A percentile compares a stretch with the other conserved stretches of the same genome.
phyloP scores from a whole-genome alignment of 2,329 filamentous ascomycete genomes.

The Nigrospora oryzae region DNA sequence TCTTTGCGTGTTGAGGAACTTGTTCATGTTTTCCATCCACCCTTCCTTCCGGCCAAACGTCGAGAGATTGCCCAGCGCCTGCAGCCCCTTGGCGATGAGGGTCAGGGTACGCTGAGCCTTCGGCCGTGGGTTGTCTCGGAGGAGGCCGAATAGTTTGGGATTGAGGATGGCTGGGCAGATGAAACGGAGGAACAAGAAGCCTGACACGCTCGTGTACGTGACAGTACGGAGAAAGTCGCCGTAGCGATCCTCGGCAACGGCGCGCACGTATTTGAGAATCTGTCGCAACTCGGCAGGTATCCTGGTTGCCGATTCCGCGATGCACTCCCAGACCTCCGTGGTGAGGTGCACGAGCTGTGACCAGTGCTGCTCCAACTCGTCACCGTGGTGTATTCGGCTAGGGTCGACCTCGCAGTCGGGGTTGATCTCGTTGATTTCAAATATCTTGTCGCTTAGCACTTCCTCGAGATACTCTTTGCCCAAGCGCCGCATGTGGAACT shows the following conservation, averaged over 20 bases:
- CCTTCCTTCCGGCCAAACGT: slow-evolving; percentile 89
- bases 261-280: slow-evolving; percentile 83
- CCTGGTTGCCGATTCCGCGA: slow-evolving; percentile 63
- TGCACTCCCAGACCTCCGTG: slow-evolving; percentile 77
- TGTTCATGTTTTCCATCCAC: slow-evolving; percentile 99
- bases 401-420: slow-evolving; percentile 94
- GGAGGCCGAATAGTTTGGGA: slow-evolving; percentile 82
- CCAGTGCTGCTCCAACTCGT: slow-evolving; percentile 82
- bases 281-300: slow-evolving; percentile 76
- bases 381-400: slow-evolving; percentile 55
- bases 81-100: slow-evolving; percentile 83
- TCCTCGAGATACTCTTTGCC: slow-evolving; percentile 91
- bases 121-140: slow-evolving; percentile 73
- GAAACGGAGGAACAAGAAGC: slow-evolving; percentile 89
- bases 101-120: slow-evolving; percentile 83
- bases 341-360: slow-evolving; percentile 66
- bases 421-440: slow-evolving; percentile 83
- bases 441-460: slow-evolving; percentile 74
- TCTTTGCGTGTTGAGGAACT: slow-evolving; percentile 68
- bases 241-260: slow-evolving; percentile 89
- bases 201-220: slow-evolving; percentile 87
- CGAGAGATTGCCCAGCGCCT: slow-evolving; percentile 83
- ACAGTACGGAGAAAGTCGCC: slow-evolving; percentile 87
- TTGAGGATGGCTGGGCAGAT: slow-evolving; percentile 96
- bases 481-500: slow-evolving; percentile 90